Percentiles rank a stretch among this genome's conserved stretches.
Conservation (phyloP, 2,329 filamentous ascomycete genomes). For the Fusarium tanahbumbuense region DNA sequence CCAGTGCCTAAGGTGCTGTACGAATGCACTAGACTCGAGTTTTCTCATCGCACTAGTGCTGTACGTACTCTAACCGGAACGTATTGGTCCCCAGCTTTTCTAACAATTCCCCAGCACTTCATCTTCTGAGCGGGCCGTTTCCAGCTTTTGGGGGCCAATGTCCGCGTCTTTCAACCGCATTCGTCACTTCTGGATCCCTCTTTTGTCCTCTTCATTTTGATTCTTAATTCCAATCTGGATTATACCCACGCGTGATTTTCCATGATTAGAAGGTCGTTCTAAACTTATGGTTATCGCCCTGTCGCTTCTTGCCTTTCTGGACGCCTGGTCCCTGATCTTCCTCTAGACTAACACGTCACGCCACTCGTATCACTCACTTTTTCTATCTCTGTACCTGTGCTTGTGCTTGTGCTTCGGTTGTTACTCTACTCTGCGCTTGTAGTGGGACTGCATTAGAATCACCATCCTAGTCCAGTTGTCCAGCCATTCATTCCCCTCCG, state of each 20-base stretch:
- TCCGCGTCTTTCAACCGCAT: conserved; percentile 9
- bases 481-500: conserved; percentile 26
- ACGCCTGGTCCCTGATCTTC: conserved; percentile 6
- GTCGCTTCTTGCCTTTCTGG: conserved; percentile 1
- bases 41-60: conserved; percentile 16
- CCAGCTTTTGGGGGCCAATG: conserved; percentile 19
- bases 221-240: background rate
- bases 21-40: background rate
- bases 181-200: conserved; percentile 18
- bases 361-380: conserved; percentile 30
- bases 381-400: conserved; percentile 13
- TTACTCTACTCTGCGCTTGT: conserved; percentile 2
- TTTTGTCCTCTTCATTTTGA: conserved; percentile 11
- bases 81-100: conserved; percentile 16
- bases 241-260: background rate
- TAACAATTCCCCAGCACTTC: conserved; percentile 14
- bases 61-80: conserved; percentile 33
- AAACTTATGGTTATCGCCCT: background rate
- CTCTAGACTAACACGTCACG: conserved; percentile 25
- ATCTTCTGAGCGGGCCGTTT: conserved; percentile 28
- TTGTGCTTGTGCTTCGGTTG: conserved; percentile 9
- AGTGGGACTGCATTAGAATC: conserved; percentile 38
- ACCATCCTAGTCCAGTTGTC: conserved; percentile 28
- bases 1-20: background rate
- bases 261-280: conserved; percentile 1